Evolutionary conservation across 2,329 filamentous ascomycete species (phyloP), one percentile per base, ranked within the genome.

Genomic region (Myriosclerotinia curreyana): DNA sequence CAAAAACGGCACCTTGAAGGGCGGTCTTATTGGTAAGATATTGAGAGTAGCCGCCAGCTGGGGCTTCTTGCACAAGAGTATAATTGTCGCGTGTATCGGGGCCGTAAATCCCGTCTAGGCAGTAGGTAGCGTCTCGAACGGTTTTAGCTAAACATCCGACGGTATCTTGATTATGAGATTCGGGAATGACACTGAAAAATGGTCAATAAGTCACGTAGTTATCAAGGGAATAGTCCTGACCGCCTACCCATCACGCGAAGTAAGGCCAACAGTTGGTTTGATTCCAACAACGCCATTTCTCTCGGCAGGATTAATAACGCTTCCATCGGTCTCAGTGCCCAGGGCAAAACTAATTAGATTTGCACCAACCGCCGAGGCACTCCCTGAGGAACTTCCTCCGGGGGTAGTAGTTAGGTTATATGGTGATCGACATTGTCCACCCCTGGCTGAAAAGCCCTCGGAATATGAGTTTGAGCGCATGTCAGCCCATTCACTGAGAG

Each of bases 211-310:
- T 20, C 31, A 48, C 5, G 20, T n/a, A 9, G 11, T 34, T 28
- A 36, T 22, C 0, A 36, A 36, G 8, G 22, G 17, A 8, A 28
- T 40, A 40, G 2, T 14, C 14, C 14, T 12, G 66, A 51, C 53
- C 49, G 64, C 68, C 58, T 62, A 72, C 72, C 79, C 84, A 25
- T 77, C 79, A 20, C 87, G 79, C 11, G 88, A 90, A 0, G 87
- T 91, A 59, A 91, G 75, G 0, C 89, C 89, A 7, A 92, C 86
- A 1, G 88, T 92, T 1, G 89, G 88, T 76, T 92, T 92, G 74
- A 92, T 83, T 3, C 89, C 89, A 1, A 92, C 87, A 2, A 92
- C 73, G 2, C 80, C 82, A 71, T 89, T 90, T 5, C 87, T 79
- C 73, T 88, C 83, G 0, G 89, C 88, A 0, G 90, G 90, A 72